Percentiles rank a stretch among this genome's conserved stretches.
phyloP scores from a whole-genome alignment of 306 rosid species.

The Cicer cuneatum region DNA sequence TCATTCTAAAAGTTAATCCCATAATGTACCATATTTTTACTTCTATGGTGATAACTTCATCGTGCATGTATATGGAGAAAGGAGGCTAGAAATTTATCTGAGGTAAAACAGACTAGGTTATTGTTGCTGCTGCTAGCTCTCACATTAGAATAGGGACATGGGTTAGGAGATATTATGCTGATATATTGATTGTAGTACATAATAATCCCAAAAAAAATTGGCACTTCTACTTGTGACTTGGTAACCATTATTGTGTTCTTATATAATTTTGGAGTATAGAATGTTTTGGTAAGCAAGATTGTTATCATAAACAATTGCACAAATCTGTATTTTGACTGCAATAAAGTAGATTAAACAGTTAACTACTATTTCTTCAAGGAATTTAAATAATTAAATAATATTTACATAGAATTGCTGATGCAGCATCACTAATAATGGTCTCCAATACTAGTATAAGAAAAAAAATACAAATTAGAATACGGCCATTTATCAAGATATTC shows the following conservation, averaged over 20 bases:
- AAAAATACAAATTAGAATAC: neutral
- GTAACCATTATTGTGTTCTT: constrained; percentile 14
- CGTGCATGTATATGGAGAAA: neutral
- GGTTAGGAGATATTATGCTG: constrained; percentile 20
- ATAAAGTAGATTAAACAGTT: constrained; percentile 25
- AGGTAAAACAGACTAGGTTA: constrained; percentile 7
- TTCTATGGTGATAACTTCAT: constrained; percentile 28
- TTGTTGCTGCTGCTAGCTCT: constrained; percentile 20
- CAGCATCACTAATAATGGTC: constrained; percentile 18
- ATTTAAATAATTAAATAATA: constrained; percentile 28
- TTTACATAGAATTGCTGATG: constrained; percentile 1
- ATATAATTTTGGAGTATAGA: constrained; percentile 12
- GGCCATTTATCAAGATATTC: constrained; percentile 15
- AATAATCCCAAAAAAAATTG: constrained; percentile 18
- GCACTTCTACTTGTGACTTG: constrained; percentile 15
- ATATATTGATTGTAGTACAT: constrained; percentile 6
- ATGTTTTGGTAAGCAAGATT: neutral
- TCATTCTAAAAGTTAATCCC: constrained; percentile 6
- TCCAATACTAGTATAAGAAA: constrained; percentile 6
- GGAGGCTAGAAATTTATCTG: constrained; percentile 14
- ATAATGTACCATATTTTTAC: neutral
- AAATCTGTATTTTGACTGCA: constrained; percentile 17
- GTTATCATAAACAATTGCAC: constrained; percentile 5
- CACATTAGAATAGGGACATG: neutral
- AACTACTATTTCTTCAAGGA: neutral